Evolutionary conservation across 306 rosid genomes (phyloP).

Genomic region (Cyamopsis tetragonoloba): DNA sequence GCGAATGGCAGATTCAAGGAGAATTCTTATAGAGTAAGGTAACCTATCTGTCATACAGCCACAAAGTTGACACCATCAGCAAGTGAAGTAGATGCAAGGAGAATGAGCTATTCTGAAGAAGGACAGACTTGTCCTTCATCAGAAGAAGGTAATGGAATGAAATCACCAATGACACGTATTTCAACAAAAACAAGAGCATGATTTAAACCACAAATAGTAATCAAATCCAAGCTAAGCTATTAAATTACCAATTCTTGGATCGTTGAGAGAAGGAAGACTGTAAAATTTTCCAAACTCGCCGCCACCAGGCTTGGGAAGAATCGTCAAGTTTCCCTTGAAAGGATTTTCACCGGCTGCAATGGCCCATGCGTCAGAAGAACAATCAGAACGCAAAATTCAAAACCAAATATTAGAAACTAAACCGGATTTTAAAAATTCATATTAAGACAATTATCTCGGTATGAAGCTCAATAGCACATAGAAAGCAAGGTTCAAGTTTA

Average conservation of each 20-base stretch:
- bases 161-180: not conserved
- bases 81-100: not conserved
- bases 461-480: not conserved
- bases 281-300: conserved; percentile 94
- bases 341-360: conserved; percentile 79
- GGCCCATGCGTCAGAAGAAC: not conserved
- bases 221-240: not conserved
- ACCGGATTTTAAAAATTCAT: not conserved
- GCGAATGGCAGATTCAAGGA: conserved; percentile 87
- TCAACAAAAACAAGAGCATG: not conserved
- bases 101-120: not conserved
- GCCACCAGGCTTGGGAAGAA: conserved; percentile 93
- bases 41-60: conserved; percentile 60
- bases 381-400: conserved; percentile 1
- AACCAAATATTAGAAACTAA: not conserved
- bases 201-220: not conserved
- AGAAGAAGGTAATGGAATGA: not conserved
- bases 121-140: not conserved
- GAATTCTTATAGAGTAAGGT: conserved; percentile 87
- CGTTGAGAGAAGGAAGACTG: conserved; percentile 88
- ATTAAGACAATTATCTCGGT: not conserved
- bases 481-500: not conserved
- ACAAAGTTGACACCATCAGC: conserved; percentile 14
- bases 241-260: conserved; percentile 83
- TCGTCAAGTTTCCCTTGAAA: conserved; percentile 77